Conservation (phyloP, 2,329 filamentous ascomycete genomes). For the Venturia carpophila region DNA sequence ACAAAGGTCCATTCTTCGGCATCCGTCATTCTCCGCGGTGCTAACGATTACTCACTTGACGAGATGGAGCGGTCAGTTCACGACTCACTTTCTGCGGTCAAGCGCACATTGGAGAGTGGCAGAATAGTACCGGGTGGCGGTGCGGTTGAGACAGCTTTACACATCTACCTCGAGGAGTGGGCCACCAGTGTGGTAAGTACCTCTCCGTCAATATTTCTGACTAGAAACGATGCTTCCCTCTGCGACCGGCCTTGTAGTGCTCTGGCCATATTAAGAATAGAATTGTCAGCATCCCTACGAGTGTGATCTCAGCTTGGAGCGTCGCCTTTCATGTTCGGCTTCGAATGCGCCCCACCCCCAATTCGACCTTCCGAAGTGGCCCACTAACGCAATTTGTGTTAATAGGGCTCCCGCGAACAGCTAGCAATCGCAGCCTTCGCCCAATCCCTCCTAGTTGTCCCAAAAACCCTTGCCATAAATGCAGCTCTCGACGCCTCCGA, state of each 20-base stretch:
- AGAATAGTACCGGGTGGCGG: slow-evolving; percentile 94
- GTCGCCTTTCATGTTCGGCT: not conserved
- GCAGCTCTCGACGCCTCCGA: slow-evolving; percentile 94
- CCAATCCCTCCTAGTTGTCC: slow-evolving; percentile 85
- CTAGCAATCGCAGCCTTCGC: slow-evolving; percentile 97
- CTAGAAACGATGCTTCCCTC: not conserved
- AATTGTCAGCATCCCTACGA: not conserved
- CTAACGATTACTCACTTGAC: slow-evolving; percentile 93
- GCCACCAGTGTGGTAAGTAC: slow-evolving; percentile 77
- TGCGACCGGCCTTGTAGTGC: too few species aligned
- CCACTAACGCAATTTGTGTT: slow-evolving; percentile 25
- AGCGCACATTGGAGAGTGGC: slow-evolving; percentile 92
- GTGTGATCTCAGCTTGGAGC: not conserved
- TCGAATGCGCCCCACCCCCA: not conserved
- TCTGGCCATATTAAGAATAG: not conserved
- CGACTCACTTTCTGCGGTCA: slow-evolving; percentile 92
- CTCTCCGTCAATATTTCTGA: not conserved
- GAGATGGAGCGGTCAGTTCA: slow-evolving; percentile 99
- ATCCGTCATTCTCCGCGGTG: slow-evolving; percentile 88
- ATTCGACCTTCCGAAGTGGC: not conserved
- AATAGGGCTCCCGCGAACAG: slow-evolving; percentile 79
- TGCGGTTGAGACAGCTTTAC: slow-evolving; percentile 95
- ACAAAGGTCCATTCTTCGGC: slow-evolving; percentile 91
- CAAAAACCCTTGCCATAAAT: slow-evolving; percentile 94
- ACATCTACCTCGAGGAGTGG: slow-evolving; percentile 98